Evolutionary conservation across 371 early-diverging fungal species (phyloP).

Genomic region (Nematocida ausubeli): DNA sequence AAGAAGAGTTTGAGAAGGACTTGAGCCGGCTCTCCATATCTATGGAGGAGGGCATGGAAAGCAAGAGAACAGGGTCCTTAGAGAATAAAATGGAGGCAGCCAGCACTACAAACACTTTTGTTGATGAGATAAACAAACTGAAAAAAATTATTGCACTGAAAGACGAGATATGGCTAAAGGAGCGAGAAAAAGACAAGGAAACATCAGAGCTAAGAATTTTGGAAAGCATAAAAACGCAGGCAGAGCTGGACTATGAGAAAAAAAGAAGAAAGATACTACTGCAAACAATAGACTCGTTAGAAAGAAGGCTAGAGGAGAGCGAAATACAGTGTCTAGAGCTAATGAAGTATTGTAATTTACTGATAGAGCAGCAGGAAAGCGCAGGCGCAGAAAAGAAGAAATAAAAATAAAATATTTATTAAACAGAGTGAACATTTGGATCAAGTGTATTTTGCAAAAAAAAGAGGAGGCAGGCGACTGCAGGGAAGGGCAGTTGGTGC

Average conservation of each 20-base stretch:
- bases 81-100: background rate
- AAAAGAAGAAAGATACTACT: slow-evolving; percentile 44
- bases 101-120: background rate
- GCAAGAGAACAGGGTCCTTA: background rate
- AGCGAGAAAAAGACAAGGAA: slow-evolving; percentile 45
- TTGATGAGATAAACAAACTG: slow-evolving; percentile 21
- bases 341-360: slow-evolving; percentile 47
- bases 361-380: slow-evolving; percentile 24
- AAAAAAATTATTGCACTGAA: slow-evolving; percentile 45
- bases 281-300: slow-evolving; percentile 21
- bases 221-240: slow-evolving; percentile 47
- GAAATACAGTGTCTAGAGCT: slow-evolving; percentile 55
- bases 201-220: slow-evolving; percentile 31
- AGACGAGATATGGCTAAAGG: slow-evolving; percentile 37
- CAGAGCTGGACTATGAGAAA: slow-evolving; percentile 50
- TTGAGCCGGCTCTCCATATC: slow-evolving; percentile 29
- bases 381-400: slow-evolving; percentile 5
- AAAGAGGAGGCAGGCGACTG: background rate
- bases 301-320: slow-evolving; percentile 37
- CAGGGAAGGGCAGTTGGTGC: background rate
- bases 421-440: background rate
- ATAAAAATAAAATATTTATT: slow-evolving; percentile 4
- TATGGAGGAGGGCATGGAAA: background rate
- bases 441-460: background rate
- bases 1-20: slow-evolving; percentile 53